Conservation (phyloP, 163 green algal genomes). For the Volvox carteri region DNA sequence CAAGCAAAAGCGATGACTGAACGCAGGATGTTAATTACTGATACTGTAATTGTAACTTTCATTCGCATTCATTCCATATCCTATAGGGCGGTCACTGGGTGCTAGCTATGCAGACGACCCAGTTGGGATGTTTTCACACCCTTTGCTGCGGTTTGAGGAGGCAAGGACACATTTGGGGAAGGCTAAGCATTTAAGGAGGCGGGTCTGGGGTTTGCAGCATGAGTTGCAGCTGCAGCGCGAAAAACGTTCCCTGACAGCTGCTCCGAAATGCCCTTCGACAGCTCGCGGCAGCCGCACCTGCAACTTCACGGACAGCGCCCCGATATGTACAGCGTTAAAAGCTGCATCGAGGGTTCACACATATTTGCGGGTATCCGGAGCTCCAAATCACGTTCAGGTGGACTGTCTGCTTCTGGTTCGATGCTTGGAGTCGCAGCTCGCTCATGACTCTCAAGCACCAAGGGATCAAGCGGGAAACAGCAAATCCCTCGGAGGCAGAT, state of each 20-base stretch:
- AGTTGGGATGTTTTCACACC: slow-evolving; percentile 15
- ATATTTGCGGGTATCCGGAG: neutral
- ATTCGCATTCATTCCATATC: too few species aligned
- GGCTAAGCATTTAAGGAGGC: slow-evolving; percentile 30
- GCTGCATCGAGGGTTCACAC: neutral
- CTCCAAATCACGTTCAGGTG: neutral
- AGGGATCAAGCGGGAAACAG: neutral
- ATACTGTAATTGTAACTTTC: too few species aligned
- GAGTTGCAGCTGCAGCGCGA: neutral
- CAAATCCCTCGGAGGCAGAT: neutral
- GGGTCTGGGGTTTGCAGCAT: neutral
- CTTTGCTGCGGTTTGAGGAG: neutral
- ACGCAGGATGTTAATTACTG: too few species aligned
- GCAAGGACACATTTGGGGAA: neutral
- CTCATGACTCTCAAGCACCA: neutral
- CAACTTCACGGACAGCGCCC: neutral
- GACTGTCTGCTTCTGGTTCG: neutral
- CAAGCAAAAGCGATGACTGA: slow-evolving; percentile 29
- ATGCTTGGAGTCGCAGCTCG: neutral
- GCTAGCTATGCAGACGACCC: too few species aligned
- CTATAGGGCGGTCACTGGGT: too few species aligned
- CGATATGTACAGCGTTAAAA: neutral
- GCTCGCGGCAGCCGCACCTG: neutral
- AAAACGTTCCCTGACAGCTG: neutral
- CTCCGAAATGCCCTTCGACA: neutral